Evolutionary conservation across 306 rosid genomes (phyloP).

Genomic region (Boehmeria nivea): DNA sequence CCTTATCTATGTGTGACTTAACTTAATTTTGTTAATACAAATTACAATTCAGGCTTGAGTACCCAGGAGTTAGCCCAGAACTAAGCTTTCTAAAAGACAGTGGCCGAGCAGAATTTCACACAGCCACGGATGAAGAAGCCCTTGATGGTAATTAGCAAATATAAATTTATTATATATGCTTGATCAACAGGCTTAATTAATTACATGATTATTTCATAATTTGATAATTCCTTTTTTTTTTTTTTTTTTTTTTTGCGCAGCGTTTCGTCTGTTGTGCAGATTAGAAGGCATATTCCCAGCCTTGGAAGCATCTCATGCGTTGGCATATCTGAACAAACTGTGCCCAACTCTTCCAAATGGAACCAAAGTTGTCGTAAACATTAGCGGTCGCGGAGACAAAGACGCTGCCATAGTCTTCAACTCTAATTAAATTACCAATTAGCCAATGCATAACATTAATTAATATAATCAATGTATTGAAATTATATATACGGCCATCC

Average conservation of each 20-base stretch:
- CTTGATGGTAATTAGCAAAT: constrained; percentile 42
- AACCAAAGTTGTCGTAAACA: constrained; percentile 49
- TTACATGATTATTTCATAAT: too few relatives aligned
- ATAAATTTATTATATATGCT: background rate
- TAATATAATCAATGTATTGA: too few relatives aligned
- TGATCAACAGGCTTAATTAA: too few relatives aligned
- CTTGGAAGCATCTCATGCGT: constrained; percentile 59
- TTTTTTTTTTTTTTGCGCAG: constrained; percentile 17
- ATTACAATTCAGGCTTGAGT: constrained; percentile 64
- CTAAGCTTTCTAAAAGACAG: constrained; percentile 56
- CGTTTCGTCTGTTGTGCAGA: constrained; percentile 42
- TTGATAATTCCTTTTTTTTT: background rate
- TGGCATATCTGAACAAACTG: constrained; percentile 45
- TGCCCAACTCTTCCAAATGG: constrained; percentile 31
- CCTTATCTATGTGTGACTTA: too few relatives aligned
- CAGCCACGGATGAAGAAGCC: constrained; percentile 60
- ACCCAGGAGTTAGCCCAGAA: constrained; percentile 77
- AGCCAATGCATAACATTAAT: too few relatives aligned
- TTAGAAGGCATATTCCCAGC: constrained; percentile 69
- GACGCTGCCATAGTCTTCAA: constrained; percentile 33
- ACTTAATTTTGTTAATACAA: too few relatives aligned
- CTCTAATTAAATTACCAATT: background rate
- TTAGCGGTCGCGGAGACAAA: constrained; percentile 62
- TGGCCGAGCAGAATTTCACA: constrained; percentile 49
- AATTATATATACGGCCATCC: too few relatives aligned